Evolutionary conservation across 352 stramenopile species (phyloP).

Genomic region (Salisapilia sapeloensis): DNA sequence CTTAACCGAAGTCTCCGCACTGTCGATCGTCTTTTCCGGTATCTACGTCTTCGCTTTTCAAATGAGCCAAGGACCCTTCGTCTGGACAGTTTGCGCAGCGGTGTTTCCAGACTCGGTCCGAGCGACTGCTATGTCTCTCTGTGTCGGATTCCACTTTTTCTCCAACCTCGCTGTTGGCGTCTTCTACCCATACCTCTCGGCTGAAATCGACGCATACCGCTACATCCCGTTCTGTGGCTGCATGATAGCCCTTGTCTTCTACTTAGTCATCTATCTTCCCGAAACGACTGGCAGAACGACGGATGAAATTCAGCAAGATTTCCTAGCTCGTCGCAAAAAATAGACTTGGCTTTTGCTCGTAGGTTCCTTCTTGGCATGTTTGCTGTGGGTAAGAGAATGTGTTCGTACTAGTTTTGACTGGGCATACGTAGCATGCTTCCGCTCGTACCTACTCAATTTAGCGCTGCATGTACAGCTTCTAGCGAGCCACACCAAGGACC

Average conservation of each 20-base stretch:
- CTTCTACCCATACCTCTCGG: slow-evolving; percentile 24
- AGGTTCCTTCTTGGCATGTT: no score
- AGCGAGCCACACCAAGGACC: slow-evolving; percentile 1
- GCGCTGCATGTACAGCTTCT: slow-evolving; percentile 3
- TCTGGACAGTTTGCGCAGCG: slow-evolving; percentile 3
- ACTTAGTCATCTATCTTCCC: slow-evolving; percentile 12
- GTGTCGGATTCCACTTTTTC: slow-evolving; percentile 9
- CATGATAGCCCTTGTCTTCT: slow-evolving; percentile 15
- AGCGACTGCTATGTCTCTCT: slow-evolving; percentile 2
- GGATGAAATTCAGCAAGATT: slow-evolving; percentile 28
- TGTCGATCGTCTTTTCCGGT: slow-evolving; percentile 3
- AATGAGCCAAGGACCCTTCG: slow-evolving; percentile 2
- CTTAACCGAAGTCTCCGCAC: not conserved
- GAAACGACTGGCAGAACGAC: slow-evolving; percentile 27
- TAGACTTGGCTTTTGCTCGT: no score
- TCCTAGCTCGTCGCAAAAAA: slow-evolving; percentile 12
- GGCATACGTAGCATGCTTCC: not conserved
- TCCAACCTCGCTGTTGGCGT: slow-evolving; percentile 24
- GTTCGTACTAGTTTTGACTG: not conserved
- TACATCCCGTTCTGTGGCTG: slow-evolving; percentile 19
- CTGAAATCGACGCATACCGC: slow-evolving; percentile 9
- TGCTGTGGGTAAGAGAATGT: no score
- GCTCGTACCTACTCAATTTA: slow-evolving; percentile 1
- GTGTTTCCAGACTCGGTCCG: slow-evolving; percentile 7
- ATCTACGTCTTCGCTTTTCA: slow-evolving; percentile 4